These are phyloP conservation scores for Cornus kousa DNA, from an alignment of 148 eudicot species.

Conservation along the genomic window DNA sequence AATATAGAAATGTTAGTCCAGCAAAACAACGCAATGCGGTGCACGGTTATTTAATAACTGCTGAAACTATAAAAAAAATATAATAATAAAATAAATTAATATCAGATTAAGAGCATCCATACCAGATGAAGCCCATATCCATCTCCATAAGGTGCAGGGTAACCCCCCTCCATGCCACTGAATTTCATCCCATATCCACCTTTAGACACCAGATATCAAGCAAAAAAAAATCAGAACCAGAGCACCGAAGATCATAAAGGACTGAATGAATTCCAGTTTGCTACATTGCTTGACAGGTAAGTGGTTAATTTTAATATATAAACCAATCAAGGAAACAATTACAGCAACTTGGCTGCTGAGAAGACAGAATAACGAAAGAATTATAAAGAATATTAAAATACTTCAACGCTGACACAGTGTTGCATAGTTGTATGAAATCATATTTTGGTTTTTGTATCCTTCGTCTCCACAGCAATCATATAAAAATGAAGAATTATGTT, in stretches of 20 bases:
- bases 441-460: neutral
- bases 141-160: constrained; percentile 65
- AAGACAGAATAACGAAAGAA: neutral
- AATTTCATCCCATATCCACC: constrained; percentile 80
- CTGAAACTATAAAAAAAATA: neutral
- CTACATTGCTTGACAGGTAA: neutral
- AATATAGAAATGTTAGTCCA: constrained; percentile 9
- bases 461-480: too few relatives aligned
- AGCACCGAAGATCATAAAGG: neutral
- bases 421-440: neutral
- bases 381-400: neutral
- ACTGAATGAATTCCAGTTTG: neutral
- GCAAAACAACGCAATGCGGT: neutral
- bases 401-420: neutral
- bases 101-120: constrained; percentile 16
- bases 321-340: neutral
- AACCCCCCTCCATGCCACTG: constrained; percentile 53
- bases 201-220: constrained; percentile 25
- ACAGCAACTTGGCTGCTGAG: neutral
- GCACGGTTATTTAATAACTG: neutral
- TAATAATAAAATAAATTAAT: neutral
- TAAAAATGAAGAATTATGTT: neutral
- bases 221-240: constrained; percentile 18
- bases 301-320: neutral
- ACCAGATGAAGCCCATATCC: constrained; percentile 76